Base-by-base conservation (phyloP, 805 yeast species). In the Lachancea meyersii region DNA sequence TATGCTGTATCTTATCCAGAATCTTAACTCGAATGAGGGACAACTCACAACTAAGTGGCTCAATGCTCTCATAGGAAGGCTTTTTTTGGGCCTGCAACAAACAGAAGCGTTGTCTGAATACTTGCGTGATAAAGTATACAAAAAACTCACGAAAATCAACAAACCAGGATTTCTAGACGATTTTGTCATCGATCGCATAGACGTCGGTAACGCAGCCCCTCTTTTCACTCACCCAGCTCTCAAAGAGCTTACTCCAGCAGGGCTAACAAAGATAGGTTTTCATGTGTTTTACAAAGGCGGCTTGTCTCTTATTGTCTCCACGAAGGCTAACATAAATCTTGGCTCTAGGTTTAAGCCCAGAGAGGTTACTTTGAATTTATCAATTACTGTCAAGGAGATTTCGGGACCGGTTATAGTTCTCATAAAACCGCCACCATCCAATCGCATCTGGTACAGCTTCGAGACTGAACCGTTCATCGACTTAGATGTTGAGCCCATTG, bases 391-490 rank as follows among this genome's bases (percentile, higher is more conserved):
- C 38, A 75, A 76, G 43, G 77, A 72, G 51, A 51, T 93, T 3
- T 78, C 80, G 39, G 98, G 98, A 0, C 83, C 84, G 1, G 50
- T 91, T 44, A 57, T 84, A 0, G 54, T 89, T 17, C 67, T 75
- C 31, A 58, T 91, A 26, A 93, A 93, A 57, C 86, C 94, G 1
- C 95, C 96, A 1, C 97, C 98, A 7, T 80, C 95, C 1, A 80
- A 79, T 41, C 73, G 98, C 54, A 55, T 93, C 1, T 93, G 98
- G 98, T 93, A 87, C 57, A 77, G 86, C 1, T 93, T 88, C 60
- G 84, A 79, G 48, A 63, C 73, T 9, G 86, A 82, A 73, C 98
- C 98, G 0, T 69, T 72, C 7, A 63, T 91, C 57, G 82, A 79
- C 43, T 59, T 91, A 46, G 78, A 75, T 27, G 80, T 89, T 38